Percentiles rank a stretch among this genome's conserved stretches.
These are phyloP conservation scores for Aspergillus sp. DNA, from an alignment of 2,329 filamentous ascomycete genomes.

Conservation along the genomic window DNA sequence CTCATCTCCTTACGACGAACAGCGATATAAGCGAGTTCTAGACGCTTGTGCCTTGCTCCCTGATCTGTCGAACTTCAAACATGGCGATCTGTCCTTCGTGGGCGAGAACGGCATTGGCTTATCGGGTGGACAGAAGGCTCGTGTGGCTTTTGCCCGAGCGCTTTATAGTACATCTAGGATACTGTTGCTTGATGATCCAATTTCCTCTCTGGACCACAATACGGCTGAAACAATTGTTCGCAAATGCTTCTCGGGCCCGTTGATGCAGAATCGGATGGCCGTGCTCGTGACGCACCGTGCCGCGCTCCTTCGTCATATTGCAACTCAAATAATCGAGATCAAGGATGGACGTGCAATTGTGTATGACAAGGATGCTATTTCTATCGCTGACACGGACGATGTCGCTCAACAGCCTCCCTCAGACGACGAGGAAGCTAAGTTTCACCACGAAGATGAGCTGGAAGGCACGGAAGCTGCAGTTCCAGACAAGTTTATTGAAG, in stretches of 20 bases:
- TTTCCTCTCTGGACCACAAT: conserved; percentile 57
- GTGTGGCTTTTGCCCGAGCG: conserved; percentile 55
- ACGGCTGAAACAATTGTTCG: conserved; percentile 57
- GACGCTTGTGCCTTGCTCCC: conserved; percentile 57
- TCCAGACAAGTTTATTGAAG: conserved; percentile 71
- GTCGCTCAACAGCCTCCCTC: conserved; percentile 7
- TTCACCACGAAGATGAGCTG: conserved; percentile 19
- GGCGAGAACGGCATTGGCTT: conserved; percentile 57
- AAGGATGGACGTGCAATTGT: conserved; percentile 52
- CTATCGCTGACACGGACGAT: conserved; percentile 34
- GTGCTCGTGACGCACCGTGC: conserved; percentile 60
- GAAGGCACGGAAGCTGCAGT: conserved; percentile 45
- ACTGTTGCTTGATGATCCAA: conserved; percentile 53
- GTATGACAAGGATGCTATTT: conserved; percentile 42
- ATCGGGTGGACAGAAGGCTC: conserved; percentile 55
- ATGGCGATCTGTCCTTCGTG: conserved; percentile 57
- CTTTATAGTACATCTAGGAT: conserved; percentile 52
- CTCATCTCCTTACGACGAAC: conserved; percentile 60
- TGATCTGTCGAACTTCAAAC: conserved; percentile 57
- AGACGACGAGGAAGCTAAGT: conserved; percentile 25
- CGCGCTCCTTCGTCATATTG: conserved; percentile 65
- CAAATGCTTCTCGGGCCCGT: conserved; percentile 49
- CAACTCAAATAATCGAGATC: conserved; percentile 67
- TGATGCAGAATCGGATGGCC: conserved; percentile 49
- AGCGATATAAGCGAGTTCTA: conserved; percentile 61